These are phyloP conservation scores for Phlebiopsis flavidoalba DNA, from an alignment of 768 basidiomycete species.

Conservation along the genomic window DNA sequence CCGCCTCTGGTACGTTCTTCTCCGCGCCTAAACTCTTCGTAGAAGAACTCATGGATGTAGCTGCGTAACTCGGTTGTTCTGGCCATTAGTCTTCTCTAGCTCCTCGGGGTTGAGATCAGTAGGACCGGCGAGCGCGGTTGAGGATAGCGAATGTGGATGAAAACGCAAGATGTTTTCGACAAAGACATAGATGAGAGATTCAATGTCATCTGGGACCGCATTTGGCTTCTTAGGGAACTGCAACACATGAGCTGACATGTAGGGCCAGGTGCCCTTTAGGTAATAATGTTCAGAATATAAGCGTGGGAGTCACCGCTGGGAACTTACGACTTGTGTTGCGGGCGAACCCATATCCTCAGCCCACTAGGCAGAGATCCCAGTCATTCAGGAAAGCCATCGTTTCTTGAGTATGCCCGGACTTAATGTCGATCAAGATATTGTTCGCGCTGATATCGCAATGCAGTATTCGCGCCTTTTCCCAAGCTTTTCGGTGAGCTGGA, in stretches of 20 bases:
- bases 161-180: background rate
- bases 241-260: background rate
- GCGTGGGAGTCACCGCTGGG: background rate
- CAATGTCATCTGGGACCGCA: background rate
- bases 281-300: background rate
- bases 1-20: too few relatives aligned
- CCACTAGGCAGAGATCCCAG: conserved; percentile 1
- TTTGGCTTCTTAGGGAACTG: background rate
- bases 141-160: background rate
- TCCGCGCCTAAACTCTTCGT: background rate
- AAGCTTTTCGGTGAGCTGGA: background rate
- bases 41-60: background rate
- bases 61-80: background rate
- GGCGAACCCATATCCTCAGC: background rate
- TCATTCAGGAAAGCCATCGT: background rate
- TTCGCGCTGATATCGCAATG: background rate
- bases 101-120: background rate
- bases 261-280: conserved; percentile 4
- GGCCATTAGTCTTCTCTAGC: background rate
- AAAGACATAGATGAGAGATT: background rate
- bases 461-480: background rate
- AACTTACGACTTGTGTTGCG: background rate
- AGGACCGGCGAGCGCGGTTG: background rate
- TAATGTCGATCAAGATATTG: background rate
- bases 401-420: background rate